Evolutionary conservation across 2,329 filamentous ascomycete genomes (phyloP).

Genomic region (Talaromyces albobiverticillius): DNA sequence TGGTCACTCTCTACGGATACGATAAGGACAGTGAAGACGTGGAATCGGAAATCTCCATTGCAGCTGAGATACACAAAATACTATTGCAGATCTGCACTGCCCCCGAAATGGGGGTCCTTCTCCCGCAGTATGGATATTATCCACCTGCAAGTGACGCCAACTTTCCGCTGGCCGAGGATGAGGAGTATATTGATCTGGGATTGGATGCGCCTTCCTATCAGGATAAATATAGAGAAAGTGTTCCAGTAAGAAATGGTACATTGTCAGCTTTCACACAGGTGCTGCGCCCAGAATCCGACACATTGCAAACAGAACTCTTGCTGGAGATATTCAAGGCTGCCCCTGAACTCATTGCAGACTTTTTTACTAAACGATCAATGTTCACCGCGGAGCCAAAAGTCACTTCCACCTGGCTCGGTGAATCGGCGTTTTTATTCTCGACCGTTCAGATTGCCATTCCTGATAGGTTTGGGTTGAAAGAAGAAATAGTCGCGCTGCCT

Average conservation of each 20-base stretch:
- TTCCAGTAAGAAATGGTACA: conserved; percentile 75
- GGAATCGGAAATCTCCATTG: conserved; percentile 51
- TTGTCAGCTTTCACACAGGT: conserved; percentile 75
- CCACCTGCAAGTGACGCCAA: conserved; percentile 64
- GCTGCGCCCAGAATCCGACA: conserved; percentile 78
- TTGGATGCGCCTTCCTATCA: conserved; percentile 69
- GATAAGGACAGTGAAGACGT: conserved; percentile 47
- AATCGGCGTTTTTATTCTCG: conserved; percentile 82
- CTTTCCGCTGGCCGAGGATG: conserved; percentile 44
- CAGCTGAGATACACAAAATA: conserved; percentile 71
- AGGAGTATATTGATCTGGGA: conserved; percentile 58
- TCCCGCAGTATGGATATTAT: conserved; percentile 80
- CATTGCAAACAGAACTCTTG: conserved; percentile 76
- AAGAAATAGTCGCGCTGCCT: conserved; percentile 63
- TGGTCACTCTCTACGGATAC: conserved; percentile 68
- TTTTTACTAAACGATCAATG: conserved; percentile 74
- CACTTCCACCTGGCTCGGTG: conserved; percentile 91
- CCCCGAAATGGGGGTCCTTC: conserved; percentile 68
- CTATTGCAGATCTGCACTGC: conserved; percentile 73
- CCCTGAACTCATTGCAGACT: conserved; percentile 84
- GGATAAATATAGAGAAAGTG: conserved; percentile 62
- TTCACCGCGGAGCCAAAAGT: conserved; percentile 90
- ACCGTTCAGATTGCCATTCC: conserved; percentile 74
- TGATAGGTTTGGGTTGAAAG: conserved; percentile 64
- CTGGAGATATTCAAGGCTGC: conserved; percentile 74